Evolutionary conservation across 2,329 filamentous ascomycete genomes (phyloP), one percentile per base, ranked within the genome.

Genomic region (Escovopsis sp.): DNA sequence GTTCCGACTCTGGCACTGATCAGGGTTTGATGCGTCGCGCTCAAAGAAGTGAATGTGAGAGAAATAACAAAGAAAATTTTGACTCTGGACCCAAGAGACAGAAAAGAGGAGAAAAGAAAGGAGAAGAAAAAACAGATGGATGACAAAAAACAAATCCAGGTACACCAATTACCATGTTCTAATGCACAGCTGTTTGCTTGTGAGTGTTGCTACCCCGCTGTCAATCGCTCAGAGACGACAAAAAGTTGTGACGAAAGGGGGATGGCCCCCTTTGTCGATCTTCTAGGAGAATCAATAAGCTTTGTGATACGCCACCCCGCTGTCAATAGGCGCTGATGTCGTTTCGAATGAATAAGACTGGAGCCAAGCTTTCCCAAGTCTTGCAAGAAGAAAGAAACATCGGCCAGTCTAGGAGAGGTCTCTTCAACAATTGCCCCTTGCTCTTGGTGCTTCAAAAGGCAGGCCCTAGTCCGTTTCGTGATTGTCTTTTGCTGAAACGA

Each of bases 401-500:
- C 15, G 34, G 16, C 27, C 34, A 12, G 39, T 16, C 15, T 37
- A 15, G 16, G 14, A 16, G 25, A 30, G 35, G 37, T 25, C 34
- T 36, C 33, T 30, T 30, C 37, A 20, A 38, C 14, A 10, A 2
- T 20, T 5, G 30, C 15, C 9, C 34, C 37, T 39, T 37, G n/a
- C 11, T 6, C 8, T 30, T 33, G 13, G 31, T 35, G 20, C 14
- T 20, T 38, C 34, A 45, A 24, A 45, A 45, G 35, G 43, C 43
- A 35, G 43, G 43, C 8, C 43, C 43, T 31, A 45, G 14, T 16
- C 89, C 88, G 59, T 86, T 94, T 64, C 93, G 94, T 13, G 84
- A 93, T 63, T 94, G 86, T 51, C 89, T 73, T 63, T 91, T 91
- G 64, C 87, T 94, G 62, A 95, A 96, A 39, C 78, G 70, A 50